Evolutionary conservation across 2,329 filamentous ascomycete species (phyloP).

Genomic region (Trichoderma lentiforme): DNA sequence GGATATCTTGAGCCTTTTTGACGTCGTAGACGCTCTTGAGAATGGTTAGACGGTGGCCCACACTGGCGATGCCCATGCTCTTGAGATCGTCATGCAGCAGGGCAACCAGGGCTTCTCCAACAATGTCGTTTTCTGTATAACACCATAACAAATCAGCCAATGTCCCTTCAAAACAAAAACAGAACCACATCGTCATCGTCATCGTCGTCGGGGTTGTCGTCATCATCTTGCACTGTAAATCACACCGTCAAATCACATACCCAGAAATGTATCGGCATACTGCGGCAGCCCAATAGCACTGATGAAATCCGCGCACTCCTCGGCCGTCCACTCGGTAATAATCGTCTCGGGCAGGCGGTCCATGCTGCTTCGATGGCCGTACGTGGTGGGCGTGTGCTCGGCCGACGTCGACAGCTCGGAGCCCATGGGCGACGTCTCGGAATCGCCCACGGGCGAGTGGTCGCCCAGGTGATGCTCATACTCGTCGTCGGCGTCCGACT

Average conservation of each 20-base stretch:
- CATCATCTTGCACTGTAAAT: constrained; percentile 44
- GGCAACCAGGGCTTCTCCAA: constrained; percentile 84
- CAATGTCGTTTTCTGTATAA: constrained; percentile 80
- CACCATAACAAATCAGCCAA: constrained; percentile 21
- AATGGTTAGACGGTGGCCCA: constrained; percentile 91
- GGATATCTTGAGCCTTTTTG: constrained; percentile 89
- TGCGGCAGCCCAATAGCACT: constrained; percentile 74
- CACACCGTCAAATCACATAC: constrained; percentile 52
- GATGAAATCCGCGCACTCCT: constrained; percentile 89
- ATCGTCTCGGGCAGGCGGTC: constrained; percentile 69
- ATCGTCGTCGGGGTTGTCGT: neutral
- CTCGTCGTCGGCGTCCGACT: constrained; percentile 79
- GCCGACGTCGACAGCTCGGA: constrained; percentile 65
- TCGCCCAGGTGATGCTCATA: constrained; percentile 71
- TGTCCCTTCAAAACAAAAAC: neutral
- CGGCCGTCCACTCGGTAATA: constrained; percentile 76
- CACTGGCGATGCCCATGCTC: constrained; percentile 88
- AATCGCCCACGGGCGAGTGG: constrained; percentile 66
- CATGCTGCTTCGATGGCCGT: constrained; percentile 62
- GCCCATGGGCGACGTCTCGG: constrained; percentile 66
- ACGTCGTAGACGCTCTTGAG: constrained; percentile 95
- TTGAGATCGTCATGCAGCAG: constrained; percentile 91
- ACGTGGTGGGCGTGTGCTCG: constrained; percentile 78
- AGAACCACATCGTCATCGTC: constrained; percentile 19
- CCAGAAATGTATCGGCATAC: constrained; percentile 79